A percentile compares a stretch with the other conserved stretches of the same genome.
Evolutionary conservation across 2,329 filamentous ascomycete species (phyloP).

Genomic region (Cryphonectria radicalis): DNA sequence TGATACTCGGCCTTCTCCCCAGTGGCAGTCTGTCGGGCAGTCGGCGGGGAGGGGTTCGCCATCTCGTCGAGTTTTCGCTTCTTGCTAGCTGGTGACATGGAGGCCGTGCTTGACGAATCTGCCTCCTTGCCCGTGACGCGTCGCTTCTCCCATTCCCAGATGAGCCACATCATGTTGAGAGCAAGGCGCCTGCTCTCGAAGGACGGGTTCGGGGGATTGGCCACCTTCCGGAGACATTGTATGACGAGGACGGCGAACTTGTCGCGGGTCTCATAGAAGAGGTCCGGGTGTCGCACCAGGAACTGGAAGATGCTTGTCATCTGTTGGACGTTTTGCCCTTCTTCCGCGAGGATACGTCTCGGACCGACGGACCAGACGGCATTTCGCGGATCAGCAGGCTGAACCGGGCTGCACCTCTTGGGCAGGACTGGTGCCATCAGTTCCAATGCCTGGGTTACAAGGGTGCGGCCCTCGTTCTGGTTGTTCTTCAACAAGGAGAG

Average conservation of each 20-base stretch:
- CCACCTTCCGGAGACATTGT: constrained; percentile 85
- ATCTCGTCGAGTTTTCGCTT: constrained; percentile 77
- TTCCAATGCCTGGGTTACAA: constrained; percentile 94
- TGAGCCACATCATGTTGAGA: constrained; percentile 85
- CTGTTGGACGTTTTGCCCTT: constrained; percentile 92
- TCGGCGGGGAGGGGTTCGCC: constrained; percentile 58
- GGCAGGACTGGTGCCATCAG: constrained; percentile 93
- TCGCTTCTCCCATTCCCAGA: constrained; percentile 91
- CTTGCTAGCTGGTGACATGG: constrained; percentile 71
- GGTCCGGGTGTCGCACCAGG: constrained; percentile 84
- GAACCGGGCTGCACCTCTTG: constrained; percentile 70
- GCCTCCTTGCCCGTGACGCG: constrained; percentile 66
- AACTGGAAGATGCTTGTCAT: constrained; percentile 98
- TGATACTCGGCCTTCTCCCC: constrained; percentile 67
- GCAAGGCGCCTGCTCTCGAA: constrained; percentile 91
- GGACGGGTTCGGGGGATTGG: constrained; percentile 78
- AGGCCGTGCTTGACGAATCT: constrained; percentile 44
- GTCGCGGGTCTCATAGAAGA: constrained; percentile 95
- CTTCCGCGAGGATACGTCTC: constrained; percentile 87
- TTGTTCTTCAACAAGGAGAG: constrained; percentile 88
- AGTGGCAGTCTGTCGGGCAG: constrained; percentile 49
- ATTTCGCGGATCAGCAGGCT: constrained; percentile 67
- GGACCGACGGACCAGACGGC: constrained; percentile 90
- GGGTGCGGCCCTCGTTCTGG: constrained; percentile 88
- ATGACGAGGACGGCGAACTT: constrained; percentile 91